A percentile compares a stretch with the other conserved stretches of the same genome.
Evolutionary conservation across 306 rosid species (phyloP).

Genomic region (Quercus gilva): DNA sequence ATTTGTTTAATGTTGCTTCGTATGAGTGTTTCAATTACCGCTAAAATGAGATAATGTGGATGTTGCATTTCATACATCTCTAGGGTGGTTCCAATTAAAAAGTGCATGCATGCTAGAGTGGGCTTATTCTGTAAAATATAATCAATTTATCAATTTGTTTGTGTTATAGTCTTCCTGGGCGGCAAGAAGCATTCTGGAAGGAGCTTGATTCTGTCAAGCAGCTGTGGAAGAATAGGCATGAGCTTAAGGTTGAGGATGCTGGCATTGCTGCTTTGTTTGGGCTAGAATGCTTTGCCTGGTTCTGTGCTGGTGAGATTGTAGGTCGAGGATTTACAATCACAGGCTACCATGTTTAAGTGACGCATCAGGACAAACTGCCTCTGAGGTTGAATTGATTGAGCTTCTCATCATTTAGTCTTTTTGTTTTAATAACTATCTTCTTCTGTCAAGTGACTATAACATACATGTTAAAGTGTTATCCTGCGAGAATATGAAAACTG

Average conservation of each 20-base stretch:
- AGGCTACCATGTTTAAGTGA: conserved; percentile 24
- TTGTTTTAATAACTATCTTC: background rate
- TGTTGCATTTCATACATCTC: background rate
- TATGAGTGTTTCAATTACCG: background rate
- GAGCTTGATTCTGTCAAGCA: conserved; percentile 31
- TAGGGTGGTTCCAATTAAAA: background rate
- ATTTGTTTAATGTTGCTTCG: background rate
- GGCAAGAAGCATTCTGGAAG: conserved; percentile 26
- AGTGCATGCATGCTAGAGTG: background rate
- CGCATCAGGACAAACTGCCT: background rate
- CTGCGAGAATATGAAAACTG: background rate
- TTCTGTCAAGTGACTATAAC: background rate
- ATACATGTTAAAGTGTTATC: background rate
- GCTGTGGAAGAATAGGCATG: conserved; percentile 29
- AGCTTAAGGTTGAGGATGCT: conserved; percentile 28
- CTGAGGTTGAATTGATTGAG: background rate
- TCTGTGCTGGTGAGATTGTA: conserved; percentile 35
- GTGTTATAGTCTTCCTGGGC: conserved; percentile 28
- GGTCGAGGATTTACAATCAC: conserved; percentile 40
- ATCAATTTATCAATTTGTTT: background rate
- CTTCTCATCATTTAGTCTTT: conserved; percentile 11
- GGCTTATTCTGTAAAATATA: background rate
- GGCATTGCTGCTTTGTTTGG: conserved; percentile 39
- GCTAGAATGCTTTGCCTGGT: conserved; percentile 31
- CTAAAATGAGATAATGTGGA: background rate